A percentile compares a stretch with the other conserved stretches of the same genome.
Evolutionary conservation across 495 filamentous ascomycete species (phyloP).

Genomic region (Neurospora sp.): DNA sequence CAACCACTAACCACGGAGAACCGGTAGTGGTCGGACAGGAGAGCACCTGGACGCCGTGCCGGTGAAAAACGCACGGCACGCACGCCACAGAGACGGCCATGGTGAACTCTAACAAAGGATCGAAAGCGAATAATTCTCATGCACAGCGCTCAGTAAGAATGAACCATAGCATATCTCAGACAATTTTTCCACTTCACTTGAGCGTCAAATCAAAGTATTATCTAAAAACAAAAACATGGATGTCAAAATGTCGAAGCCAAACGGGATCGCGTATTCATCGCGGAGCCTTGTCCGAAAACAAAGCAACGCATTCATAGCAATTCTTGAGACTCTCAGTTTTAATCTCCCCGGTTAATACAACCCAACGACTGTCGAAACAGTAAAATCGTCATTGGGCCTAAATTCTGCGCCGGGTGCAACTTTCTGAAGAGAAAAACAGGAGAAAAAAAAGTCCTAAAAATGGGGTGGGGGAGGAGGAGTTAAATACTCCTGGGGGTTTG

Average conservation of each 20-base stretch:
- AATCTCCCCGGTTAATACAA: constrained; percentile 42
- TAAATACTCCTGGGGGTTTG: neutral
- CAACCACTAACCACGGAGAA: neutral
- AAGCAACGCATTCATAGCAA: constrained; percentile 30
- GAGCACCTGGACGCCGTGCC: neutral
- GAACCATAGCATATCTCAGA: no score
- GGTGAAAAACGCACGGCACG: neutral
- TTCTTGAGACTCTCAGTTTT: constrained; percentile 38
- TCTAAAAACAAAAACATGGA: neutral
- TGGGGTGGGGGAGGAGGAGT: neutral
- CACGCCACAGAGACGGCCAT: neutral
- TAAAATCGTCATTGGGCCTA: constrained; percentile 28
- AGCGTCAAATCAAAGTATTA: no score
- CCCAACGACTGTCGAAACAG: constrained; percentile 22
- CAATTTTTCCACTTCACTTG: no score
- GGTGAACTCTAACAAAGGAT: no score
- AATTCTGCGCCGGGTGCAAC: constrained; percentile 36
- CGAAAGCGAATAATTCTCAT: no score
- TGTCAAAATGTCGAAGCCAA: constrained; percentile 36
- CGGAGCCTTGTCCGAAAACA: neutral
- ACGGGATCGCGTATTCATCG: constrained; percentile 40
- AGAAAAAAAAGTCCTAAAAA: constrained; percentile 1
- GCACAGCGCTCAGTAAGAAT: no score
- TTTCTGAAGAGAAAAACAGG: constrained; percentile 31
- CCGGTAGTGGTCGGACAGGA: neutral